A percentile compares a stretch with the other conserved stretches of the same genome.
Evolutionary conservation across 768 basidiomycete genomes (phyloP).

Genomic region (Galerina sulciceps): DNA sequence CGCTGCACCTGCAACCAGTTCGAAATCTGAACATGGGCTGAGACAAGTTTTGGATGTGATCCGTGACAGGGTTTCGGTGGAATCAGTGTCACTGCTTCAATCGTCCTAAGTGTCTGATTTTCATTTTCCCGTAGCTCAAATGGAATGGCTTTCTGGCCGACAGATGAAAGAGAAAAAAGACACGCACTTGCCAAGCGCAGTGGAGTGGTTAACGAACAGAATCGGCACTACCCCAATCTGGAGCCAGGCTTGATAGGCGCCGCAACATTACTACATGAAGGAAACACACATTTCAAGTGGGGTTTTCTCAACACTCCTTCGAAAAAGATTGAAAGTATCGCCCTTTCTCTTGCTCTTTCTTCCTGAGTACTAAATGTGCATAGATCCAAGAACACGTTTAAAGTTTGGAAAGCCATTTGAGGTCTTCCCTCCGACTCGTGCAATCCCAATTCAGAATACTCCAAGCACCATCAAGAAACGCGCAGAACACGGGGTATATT

Average conservation of each 20-base stretch:
- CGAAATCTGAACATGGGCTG: constrained; percentile 56
- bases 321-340: constrained; percentile 28
- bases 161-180: constrained; percentile 43
- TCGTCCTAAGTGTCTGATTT: not conserved
- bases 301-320: constrained; percentile 35
- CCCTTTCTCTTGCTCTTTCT: not conserved
- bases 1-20: constrained; percentile 44
- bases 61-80: too few species aligned
- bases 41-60: constrained; percentile 26
- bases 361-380: not conserved
- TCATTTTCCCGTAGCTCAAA: constrained; percentile 19
- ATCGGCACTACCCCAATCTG: constrained; percentile 54
- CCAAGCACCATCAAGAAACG: constrained; percentile 46
- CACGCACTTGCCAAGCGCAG: constrained; percentile 13
- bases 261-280: constrained; percentile 50
- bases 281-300: constrained; percentile 56
- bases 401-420: constrained; percentile 34
- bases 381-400: not conserved
- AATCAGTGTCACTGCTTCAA: not conserved
- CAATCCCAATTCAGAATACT: constrained; percentile 33
- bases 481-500: constrained; percentile 68
- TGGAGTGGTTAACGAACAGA: constrained; percentile 26
- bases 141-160: constrained; percentile 84
- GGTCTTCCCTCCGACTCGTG: constrained; percentile 64
- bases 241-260: constrained; percentile 61